Conservation (phyloP, 192 early-diverging fungal species). For the Gaertneriomyces semiglobifer region DNA sequence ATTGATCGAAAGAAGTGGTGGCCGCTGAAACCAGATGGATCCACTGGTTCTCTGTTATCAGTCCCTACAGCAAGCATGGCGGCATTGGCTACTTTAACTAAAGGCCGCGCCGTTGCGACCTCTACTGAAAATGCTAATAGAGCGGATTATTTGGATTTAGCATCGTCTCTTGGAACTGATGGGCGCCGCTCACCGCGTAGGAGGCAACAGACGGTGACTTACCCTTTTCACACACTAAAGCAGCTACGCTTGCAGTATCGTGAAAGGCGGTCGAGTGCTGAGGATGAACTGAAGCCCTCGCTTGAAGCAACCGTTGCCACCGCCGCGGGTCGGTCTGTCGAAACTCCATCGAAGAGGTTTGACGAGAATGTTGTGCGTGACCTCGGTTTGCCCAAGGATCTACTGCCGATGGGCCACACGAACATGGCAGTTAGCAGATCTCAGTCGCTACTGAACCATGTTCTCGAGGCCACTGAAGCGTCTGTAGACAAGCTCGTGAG, state of each 20-base stretch:
- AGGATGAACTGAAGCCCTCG: conserved; percentile 5
- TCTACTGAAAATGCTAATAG: background rate
- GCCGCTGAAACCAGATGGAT: conserved; percentile 12
- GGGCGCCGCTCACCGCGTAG: conserved; percentile 37
- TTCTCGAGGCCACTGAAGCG: conserved; percentile 7
- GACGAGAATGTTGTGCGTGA: no score
- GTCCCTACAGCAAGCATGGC: conserved; percentile 1
- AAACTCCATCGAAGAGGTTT: no score
- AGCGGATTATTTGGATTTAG: conserved; percentile 54
- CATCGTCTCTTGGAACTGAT: conserved; percentile 29
- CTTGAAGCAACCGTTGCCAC: background rate
- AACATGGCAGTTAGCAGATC: no score
- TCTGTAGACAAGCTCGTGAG: conserved; percentile 60
- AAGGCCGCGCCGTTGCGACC: conserved; percentile 13
- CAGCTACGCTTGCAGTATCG: conserved; percentile 35
- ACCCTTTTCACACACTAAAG: conserved; percentile 30
- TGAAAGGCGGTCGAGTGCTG: conserved; percentile 18
- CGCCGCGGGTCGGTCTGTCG: background rate
- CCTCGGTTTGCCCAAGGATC: no score
- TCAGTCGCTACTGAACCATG: background rate
- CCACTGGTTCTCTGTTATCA: background rate
- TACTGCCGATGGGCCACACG: no score
- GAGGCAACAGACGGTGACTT: conserved; percentile 16
- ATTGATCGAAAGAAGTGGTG: conserved; percentile 35
- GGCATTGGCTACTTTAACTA: background rate